phyloP scores from a whole-genome alignment of 768 basidiomycete species.

The Galerina sulciceps region DNA sequence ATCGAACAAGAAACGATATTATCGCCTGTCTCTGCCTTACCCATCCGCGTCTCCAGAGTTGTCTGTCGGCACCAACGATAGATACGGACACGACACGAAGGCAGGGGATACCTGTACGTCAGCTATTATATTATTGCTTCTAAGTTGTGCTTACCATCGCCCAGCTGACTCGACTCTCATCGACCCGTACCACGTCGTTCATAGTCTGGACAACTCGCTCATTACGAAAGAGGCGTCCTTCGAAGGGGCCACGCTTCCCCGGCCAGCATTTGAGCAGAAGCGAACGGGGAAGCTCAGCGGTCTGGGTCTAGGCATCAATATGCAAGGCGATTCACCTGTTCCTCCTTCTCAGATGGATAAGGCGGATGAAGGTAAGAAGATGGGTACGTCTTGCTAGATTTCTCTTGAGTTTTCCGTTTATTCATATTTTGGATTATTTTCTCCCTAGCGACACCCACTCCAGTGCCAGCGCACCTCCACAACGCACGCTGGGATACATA shows the following conservation, averaged over 20 bases:
- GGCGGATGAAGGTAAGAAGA: background rate
- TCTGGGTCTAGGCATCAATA: conserved; percentile 3
- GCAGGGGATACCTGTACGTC: background rate
- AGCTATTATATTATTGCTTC: background rate
- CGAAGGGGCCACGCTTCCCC: conserved; percentile 16
- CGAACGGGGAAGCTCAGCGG: conserved; percentile 3
- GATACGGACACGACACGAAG: conserved; percentile 1
- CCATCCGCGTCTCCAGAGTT: conserved; percentile 2
- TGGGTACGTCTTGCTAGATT: background rate
- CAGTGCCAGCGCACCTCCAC: conserved; percentile 7
- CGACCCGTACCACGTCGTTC: conserved; percentile 29
- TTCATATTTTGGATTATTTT: background rate
- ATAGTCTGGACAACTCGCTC: conserved; percentile 28
- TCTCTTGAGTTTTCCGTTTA: background rate
- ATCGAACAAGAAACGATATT: conserved; percentile 7
- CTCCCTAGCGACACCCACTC: conserved; percentile 12
- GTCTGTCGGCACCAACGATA: conserved; percentile 2
- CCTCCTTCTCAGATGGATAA: background rate
- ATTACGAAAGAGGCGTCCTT: conserved; percentile 25
- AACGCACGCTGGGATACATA: conserved; percentile 10
- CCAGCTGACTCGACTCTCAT: conserved; percentile 6
- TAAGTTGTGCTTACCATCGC: background rate
- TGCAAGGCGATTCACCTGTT: background rate
- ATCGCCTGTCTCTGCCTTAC: conserved; percentile 14
- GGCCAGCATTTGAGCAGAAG: conserved; percentile 9